Conservation (phyloP, 305 asterid species). For the Withania somnifera region DNA sequence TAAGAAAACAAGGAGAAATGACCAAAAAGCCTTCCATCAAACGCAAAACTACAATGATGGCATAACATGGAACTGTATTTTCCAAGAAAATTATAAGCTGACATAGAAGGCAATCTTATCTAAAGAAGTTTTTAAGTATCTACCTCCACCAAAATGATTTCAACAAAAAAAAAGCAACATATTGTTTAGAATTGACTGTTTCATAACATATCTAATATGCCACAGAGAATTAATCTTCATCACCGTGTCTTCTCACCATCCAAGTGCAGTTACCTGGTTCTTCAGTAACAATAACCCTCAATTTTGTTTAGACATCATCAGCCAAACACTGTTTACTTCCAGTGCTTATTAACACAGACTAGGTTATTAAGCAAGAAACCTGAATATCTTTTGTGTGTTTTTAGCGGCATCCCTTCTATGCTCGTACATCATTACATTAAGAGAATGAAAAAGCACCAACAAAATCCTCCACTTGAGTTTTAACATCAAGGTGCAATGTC, state of each 20-base stretch:
- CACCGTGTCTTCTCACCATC: neutral
- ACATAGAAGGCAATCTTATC: neutral
- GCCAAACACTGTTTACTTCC: neutral
- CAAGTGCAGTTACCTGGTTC: neutral
- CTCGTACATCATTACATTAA: neutral
- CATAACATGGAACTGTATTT: neutral
- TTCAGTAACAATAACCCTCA: neutral
- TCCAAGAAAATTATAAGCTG: neutral
- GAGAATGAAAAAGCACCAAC: neutral
- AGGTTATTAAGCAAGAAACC: neutral
- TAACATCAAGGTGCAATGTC: neutral
- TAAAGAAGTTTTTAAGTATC: neutral
- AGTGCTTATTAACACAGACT: neutral
- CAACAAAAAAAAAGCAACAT: neutral
- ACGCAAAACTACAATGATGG: neutral
- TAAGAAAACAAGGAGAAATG: constrained; percentile 8
- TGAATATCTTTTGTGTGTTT: neutral
- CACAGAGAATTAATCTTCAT: neutral
- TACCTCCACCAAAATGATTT: neutral
- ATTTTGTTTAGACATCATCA: neutral
- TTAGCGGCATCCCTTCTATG: neutral
- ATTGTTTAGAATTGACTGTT: constrained; percentile 1
- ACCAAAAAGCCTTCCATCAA: neutral
- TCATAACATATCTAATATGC: neutral
- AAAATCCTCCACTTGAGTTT: neutral